Evolutionary conservation across 495 filamentous ascomycete species (phyloP).

Genomic region (Thermothielavioides terrestris): DNA sequence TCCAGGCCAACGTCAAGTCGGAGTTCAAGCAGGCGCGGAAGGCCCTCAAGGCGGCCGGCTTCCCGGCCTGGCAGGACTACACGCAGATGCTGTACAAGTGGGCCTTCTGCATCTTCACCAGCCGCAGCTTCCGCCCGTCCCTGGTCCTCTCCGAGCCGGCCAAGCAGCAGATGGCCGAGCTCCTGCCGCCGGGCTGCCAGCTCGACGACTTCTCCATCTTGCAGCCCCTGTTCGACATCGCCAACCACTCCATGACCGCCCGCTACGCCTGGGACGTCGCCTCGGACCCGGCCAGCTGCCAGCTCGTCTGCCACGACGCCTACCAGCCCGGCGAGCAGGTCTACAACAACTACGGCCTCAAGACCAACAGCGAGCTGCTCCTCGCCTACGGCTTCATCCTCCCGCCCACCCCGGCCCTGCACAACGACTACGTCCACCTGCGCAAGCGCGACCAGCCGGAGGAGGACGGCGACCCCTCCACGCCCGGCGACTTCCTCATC

Average conservation of each 20-base stretch:
- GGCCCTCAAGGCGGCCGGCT: slow-evolving; percentile 28
- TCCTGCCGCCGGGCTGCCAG: slow-evolving; percentile 18
- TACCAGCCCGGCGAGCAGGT: slow-evolving; percentile 33
- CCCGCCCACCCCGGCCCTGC: slow-evolving; percentile 28
- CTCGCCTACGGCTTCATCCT: slow-evolving; percentile 46
- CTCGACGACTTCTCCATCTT: slow-evolving; percentile 45
- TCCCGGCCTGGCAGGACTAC: slow-evolving; percentile 25
- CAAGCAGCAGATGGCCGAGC: neutral
- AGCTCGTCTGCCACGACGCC: slow-evolving; percentile 21
- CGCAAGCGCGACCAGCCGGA: slow-evolving; percentile 23
- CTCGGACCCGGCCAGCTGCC: slow-evolving; percentile 22
- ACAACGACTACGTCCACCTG: slow-evolving; percentile 45
- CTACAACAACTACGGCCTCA: slow-evolving; percentile 48
- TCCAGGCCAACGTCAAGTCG: slow-evolving; percentile 29
- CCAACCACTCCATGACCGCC: slow-evolving; percentile 42
- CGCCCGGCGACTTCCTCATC: slow-evolving; percentile 31
- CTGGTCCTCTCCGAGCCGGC: slow-evolving; percentile 28
- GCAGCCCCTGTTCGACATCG: slow-evolving; percentile 45
- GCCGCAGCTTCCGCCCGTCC: slow-evolving; percentile 44
- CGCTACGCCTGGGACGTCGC: slow-evolving; percentile 32
- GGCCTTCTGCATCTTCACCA: slow-evolving; percentile 48
- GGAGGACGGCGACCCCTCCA: neutral
- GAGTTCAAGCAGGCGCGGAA: slow-evolving; percentile 39
- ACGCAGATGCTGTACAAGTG: slow-evolving; percentile 43
- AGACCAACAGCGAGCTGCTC: slow-evolving; percentile 46